Conservation (phyloP, 2,329 filamentous ascomycete genomes). For the Penicillium frequentans region DNA sequence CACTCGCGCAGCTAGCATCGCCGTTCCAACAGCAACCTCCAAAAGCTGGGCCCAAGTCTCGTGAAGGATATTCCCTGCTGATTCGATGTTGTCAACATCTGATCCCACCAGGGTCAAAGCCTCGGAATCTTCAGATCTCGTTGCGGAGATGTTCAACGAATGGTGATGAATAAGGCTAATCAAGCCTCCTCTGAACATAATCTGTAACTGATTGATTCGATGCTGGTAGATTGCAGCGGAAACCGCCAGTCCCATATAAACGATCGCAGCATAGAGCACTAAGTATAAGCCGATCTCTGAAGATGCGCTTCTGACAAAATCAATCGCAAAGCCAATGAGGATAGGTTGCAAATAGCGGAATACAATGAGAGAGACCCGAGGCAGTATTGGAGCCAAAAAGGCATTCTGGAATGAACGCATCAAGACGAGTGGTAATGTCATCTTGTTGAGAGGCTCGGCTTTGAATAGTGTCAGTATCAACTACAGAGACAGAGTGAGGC, state of each 20-base stretch:
- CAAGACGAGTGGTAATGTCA: not conserved
- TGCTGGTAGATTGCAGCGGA: not conserved
- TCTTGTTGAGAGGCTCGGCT: not conserved
- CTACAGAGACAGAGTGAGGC: not conserved
- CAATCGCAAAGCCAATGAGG: not conserved
- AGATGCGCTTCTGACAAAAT: not conserved
- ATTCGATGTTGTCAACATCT: not conserved
- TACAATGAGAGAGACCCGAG: not conserved
- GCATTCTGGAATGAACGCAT: not conserved
- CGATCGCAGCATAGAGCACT: not conserved
- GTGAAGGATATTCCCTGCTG: not conserved
- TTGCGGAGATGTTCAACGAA: not conserved
- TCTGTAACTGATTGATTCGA: not conserved
- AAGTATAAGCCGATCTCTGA: not conserved
- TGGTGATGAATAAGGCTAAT: not conserved
- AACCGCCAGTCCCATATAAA: not conserved
- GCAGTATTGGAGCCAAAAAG: not conserved
- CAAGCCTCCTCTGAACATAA: not conserved
- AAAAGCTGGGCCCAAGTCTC: not conserved
- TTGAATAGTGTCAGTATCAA: not conserved
- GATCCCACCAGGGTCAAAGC: not conserved
- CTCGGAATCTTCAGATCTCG: not conserved
- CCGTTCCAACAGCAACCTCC: not conserved
- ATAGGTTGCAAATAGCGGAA: not conserved
- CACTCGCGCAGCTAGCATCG: not conserved